phyloP scores from a whole-genome alignment of 345 rosid genomes.

The Ricinus communis region DNA sequence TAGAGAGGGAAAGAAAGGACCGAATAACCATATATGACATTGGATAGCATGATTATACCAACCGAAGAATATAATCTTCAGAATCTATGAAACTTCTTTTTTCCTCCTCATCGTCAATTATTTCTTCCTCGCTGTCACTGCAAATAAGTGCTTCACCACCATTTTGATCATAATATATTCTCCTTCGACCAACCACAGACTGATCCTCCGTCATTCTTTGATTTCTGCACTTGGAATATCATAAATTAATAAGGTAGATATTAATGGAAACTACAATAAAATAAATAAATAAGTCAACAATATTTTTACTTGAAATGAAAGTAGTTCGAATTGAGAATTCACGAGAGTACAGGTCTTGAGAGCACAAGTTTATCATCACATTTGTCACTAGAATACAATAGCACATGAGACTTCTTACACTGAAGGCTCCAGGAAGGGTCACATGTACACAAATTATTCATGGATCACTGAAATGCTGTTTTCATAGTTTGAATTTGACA shows the following conservation, averaged over 20 bases:
- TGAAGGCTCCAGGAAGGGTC: not conserved
- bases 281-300: not conserved
- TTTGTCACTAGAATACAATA: not conserved
- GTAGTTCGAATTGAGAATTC: not conserved
- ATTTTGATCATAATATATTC: slow-evolving; percentile 94
- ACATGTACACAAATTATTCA: not conserved
- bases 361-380: not conserved
- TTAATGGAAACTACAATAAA: not conserved
- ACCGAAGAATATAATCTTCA: slow-evolving; percentile 92
- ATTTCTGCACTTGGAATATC: slow-evolving; percentile 52
- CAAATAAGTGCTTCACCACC: slow-evolving; percentile 99
- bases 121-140: slow-evolving; percentile 98
- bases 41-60: slow-evolving; percentile 40
- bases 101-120: slow-evolving; percentile 77
- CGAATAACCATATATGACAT: slow-evolving; percentile 12
- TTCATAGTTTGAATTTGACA: not conserved
- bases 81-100: slow-evolving; percentile 69
- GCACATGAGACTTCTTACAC: not conserved
- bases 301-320: not conserved
- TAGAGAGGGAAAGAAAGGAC: not conserved
- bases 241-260: slow-evolving; percentile 2
- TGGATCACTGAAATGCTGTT: not conserved
- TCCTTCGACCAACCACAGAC: slow-evolving; percentile 94
- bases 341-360: not conserved
- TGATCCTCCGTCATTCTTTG: slow-evolving; percentile 99